phyloP scores from a whole-genome alignment of 768 basidiomycete genomes.

The Naganishia antarctica region DNA sequence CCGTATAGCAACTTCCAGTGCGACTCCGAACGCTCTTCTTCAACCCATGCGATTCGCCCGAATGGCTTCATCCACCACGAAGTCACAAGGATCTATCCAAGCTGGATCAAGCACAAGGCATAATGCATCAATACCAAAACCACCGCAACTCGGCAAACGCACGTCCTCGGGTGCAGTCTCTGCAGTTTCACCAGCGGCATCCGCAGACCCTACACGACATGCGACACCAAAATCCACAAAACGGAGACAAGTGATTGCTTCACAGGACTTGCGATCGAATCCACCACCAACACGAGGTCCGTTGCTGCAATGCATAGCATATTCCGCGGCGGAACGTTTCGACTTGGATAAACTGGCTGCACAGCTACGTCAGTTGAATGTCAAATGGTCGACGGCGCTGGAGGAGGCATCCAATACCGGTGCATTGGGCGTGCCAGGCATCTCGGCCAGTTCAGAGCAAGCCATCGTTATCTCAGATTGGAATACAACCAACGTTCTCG shows the following conservation, averaged over 20 bases:
- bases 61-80: constrained; percentile 2
- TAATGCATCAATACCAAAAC: not conserved
- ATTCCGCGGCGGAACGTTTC: constrained; percentile 81
- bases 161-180: constrained; percentile 9
- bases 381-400: constrained; percentile 45
- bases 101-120: constrained; percentile 12
- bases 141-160: not conserved
- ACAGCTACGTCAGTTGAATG: constrained; percentile 37
- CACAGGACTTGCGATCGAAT: constrained; percentile 76
- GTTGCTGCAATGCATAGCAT: constrained; percentile 73
- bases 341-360: constrained; percentile 58
- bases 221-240: constrained; percentile 41
- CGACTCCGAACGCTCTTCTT: not conserved
- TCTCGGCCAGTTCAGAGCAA: constrained; percentile 20
- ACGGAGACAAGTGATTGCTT: constrained; percentile 76
- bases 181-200: not conserved
- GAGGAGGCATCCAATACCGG: constrained; percentile 29
- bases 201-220: not conserved
- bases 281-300: constrained; percentile 77
- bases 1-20: not conserved
- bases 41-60: not conserved
- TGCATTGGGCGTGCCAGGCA: constrained; percentile 13
- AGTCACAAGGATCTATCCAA: constrained; percentile 3
- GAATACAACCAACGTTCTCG: constrained; percentile 21
- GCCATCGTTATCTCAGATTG: constrained; percentile 30